Base-by-base conservation (phyloP, 441 rosid genomes). In the Raphanus hybrid region DNA sequence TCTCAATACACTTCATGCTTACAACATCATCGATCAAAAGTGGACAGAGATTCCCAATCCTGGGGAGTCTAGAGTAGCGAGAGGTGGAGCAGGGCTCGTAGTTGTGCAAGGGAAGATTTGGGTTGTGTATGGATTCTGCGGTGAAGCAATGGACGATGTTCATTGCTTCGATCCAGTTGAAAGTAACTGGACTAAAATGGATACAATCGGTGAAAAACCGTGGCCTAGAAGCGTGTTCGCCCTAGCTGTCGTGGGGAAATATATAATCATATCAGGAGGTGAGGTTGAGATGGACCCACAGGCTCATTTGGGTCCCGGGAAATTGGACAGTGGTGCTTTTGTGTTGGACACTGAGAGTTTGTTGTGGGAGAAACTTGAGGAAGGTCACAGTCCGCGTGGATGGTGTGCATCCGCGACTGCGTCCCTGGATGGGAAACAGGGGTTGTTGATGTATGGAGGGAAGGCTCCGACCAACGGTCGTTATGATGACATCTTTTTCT, bases 291-390 rank as follows among this genome's bases (percentile, higher is more conserved):
- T 96, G 2, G 92, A 94, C 69, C 90, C 89, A 75, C 68, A 83
- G 76, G 96, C 97, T 29, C 97, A 93, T 67, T 35, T 93, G 59
- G 97, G 98, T 43, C 96, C 97, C 0, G 98, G 98, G 18, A 90
- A 83, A 72, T 87, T 93, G 58, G 59, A 80, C 6, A 75, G 87
- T 0, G 93, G 90, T 7, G 73, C 83, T n/a, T 91, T 86, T 41
- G 86, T 80, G 20, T 57, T 93, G 87, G 92, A 93, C 77, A 86
- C 94, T 0, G 86, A 88, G 82, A 85, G 78, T 9, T 64, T 84
- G 75, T 20, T 6, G 63, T 91, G 98, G 97, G 78, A 79, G 54
- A 80, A 71, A 78, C 70, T 84, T 63, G 90, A 90, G 10, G 69
- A 67, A 10, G 97, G 90, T 74, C 97, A 93, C 0, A 94, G 97